These are phyloP conservation scores for Paulownia fortunei DNA, from an alignment of 257 asterid species.

Conservation along the genomic window DNA sequence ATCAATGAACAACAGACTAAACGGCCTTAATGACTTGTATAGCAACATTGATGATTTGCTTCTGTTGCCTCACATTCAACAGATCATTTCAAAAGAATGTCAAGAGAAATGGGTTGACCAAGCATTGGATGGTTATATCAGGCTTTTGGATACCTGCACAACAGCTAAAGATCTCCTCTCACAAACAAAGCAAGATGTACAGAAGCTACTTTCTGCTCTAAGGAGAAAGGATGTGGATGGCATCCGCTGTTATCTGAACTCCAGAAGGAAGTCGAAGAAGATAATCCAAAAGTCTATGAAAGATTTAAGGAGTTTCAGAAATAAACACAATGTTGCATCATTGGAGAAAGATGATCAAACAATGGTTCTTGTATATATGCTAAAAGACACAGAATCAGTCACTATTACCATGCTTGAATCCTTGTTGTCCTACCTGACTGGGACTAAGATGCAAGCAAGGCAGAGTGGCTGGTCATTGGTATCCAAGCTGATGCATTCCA, in stretches of 20 bases:
- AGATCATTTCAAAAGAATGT: conserved; percentile 24
- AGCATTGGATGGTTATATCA: conserved; percentile 32
- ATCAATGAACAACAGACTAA: conserved; percentile 14
- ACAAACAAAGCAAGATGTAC: conserved; percentile 20
- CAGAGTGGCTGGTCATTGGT: conserved; percentile 36
- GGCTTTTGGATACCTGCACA: conserved; percentile 36
- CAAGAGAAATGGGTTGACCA: conserved; percentile 25
- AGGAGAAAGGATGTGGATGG: conserved; percentile 25
- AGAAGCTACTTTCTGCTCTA: conserved; percentile 37
- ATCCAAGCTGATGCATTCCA: conserved; percentile 35
- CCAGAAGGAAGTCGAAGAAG: conserved; percentile 33
- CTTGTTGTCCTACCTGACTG: conserved; percentile 30
- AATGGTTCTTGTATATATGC: neutral
- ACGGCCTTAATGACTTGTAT: conserved; percentile 26
- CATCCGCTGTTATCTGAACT: conserved; percentile 9
- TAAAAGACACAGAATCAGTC: conserved; percentile 34
- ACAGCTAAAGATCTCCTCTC: conserved; percentile 32
- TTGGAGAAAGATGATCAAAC: conserved; percentile 19
- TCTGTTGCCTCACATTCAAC: conserved; percentile 30
- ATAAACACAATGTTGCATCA: neutral
- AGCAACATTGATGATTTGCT: conserved; percentile 28
- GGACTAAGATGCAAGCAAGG: conserved; percentile 26
- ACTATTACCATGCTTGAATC: conserved; percentile 36
- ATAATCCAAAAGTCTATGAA: conserved; percentile 26
- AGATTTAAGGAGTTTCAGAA: conserved; percentile 27